These are phyloP conservation scores for Juglanconis oblonga DNA, from an alignment of 2,329 filamentous ascomycete species.

Conservation along the genomic window DNA sequence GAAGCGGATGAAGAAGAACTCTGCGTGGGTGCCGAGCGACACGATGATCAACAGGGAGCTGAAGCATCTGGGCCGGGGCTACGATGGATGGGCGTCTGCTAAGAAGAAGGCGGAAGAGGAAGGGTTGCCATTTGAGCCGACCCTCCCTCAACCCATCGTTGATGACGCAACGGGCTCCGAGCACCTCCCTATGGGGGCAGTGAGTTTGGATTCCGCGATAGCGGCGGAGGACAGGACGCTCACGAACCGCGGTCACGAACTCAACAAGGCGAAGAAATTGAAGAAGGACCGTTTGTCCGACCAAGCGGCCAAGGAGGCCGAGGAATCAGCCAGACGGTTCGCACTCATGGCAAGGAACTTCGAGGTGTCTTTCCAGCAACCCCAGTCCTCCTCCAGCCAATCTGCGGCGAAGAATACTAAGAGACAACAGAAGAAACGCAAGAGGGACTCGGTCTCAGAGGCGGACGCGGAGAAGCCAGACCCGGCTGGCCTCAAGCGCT, in stretches of 20 bases:
- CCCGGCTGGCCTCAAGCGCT: slow-evolving; percentile 28
- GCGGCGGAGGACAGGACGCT: slow-evolving; percentile 60
- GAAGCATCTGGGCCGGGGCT: slow-evolving; percentile 65
- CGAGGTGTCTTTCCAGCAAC: slow-evolving; percentile 21
- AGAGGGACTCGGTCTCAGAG: slow-evolving; percentile 30
- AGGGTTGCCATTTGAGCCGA: slow-evolving; percentile 57
- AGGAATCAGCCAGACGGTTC: slow-evolving; percentile 34
- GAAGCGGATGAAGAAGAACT: slow-evolving; percentile 91
- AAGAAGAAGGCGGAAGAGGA: slow-evolving; percentile 64
- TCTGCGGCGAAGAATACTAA: slow-evolving; percentile 18
- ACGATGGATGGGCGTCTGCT: slow-evolving; percentile 59
- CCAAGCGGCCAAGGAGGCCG: slow-evolving; percentile 59
- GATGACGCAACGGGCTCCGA: slow-evolving; percentile 50
- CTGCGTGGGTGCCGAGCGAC: slow-evolving; percentile 78
- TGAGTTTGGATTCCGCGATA: slow-evolving; percentile 52
- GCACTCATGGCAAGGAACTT: slow-evolving; percentile 27
- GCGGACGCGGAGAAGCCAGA: slow-evolving; percentile 28
- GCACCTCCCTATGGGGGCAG: slow-evolving; percentile 57
- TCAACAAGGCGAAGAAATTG: slow-evolving; percentile 74
- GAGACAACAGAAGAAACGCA: slow-evolving; percentile 31
- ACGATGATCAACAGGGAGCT: slow-evolving; percentile 83
- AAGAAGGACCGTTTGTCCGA: slow-evolving; percentile 65
- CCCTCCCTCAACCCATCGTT: slow-evolving; percentile 38
- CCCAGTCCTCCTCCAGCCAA: slow-evolving; percentile 13
- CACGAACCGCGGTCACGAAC: slow-evolving; percentile 71